Evolutionary conservation across 352 stramenopile species (phyloP), one percentile per base, ranked within the genome.

Genomic region (Phytophthora tubulina): DNA sequence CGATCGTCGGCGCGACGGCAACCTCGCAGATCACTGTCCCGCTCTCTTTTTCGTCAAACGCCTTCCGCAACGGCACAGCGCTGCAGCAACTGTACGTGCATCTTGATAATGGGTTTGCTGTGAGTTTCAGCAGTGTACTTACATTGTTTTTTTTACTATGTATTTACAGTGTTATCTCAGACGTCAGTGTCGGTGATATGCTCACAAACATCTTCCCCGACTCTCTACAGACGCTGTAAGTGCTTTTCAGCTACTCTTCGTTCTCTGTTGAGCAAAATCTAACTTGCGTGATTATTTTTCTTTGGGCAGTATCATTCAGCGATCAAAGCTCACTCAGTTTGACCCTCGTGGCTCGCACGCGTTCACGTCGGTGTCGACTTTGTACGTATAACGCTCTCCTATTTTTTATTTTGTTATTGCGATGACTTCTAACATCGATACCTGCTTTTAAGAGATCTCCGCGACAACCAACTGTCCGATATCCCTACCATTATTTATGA

Each of bases 401-500:
- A 3, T 67, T 32, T 54, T 51, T 2, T 38, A 4, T 32, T 44
- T 35, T 5, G 21, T 42, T n/a, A 15, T 6, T 45, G 14, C 35
- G 13, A 41, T 67, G 6, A 21, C 4, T 31, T 45, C 50, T 79
- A 41, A 74, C 31, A 14, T 21, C 7, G 8, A 30, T 27, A 9
- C 21, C 54, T 63, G 3, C 49, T 41, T 50, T 8, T 54, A 48
- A 94, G 86, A 66, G 85, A 94, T 57, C 64, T 94, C 56, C 74
- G 78, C 45, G 75, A 92, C 65, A 94, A 94, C 39, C 36, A 73
- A 30, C 60, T 94, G 14, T 84, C 86, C 0, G 73, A 84, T 15
- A 93, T 94, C 39, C 86, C 86, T 8, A 64, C 71, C 10, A 80
- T 90, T 67, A 85, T 94, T 69, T 94, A 88, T 77, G 79, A 89